Base-by-base conservation (phyloP, 352 stramenopile species). In the Hyaloperonospora brassicae region DNA sequence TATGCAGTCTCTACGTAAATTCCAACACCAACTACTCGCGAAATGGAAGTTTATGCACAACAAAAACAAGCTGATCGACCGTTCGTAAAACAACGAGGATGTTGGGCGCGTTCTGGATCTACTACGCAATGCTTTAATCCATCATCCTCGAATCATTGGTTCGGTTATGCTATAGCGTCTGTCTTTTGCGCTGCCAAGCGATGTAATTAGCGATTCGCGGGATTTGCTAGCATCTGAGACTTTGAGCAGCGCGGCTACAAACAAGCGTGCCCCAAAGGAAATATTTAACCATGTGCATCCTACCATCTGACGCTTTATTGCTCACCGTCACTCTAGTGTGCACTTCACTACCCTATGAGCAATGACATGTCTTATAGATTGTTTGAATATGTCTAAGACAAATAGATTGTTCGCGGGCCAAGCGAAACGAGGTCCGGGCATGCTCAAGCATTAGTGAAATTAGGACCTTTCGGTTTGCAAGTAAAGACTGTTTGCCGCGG, bases 111-210 rank as follows among this genome's bases (percentile, higher is more conserved):
- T 90, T 44, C 52, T 90, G 31, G 59, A 67, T 14, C 44, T 90
- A 17, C 35, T 88, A 44, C 69, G 77, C 50, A 88, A 79, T 61
- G 66, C 80, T 27, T 84, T 73, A 17, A 54, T 87, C 17, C 73
- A 93, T 49, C 48, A 82, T 5, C 54, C 73, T 10, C 47, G 60
- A 48, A 65, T 87, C 13, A 61, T 93, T 8, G 76, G 88, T 41
- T 68, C 66, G 2, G 62, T 73, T n/a, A 89, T 89, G 80, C 62
- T 93, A 11, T 68, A 89, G 38, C 74, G 79, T 1, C 22, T 93
- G 17, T 73, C 74, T 3, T 88, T 83, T 21, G 70, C 89, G 9
- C 52, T 93, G 0, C 76, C 78, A 11, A 81, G 76, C 21, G 70
- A 79, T 44, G 47, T 85, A 38, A 51, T 59, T 4, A 67, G 88